Evolutionary conservation across 805 yeast species (phyloP).

Genomic region (Candida montana): DNA sequence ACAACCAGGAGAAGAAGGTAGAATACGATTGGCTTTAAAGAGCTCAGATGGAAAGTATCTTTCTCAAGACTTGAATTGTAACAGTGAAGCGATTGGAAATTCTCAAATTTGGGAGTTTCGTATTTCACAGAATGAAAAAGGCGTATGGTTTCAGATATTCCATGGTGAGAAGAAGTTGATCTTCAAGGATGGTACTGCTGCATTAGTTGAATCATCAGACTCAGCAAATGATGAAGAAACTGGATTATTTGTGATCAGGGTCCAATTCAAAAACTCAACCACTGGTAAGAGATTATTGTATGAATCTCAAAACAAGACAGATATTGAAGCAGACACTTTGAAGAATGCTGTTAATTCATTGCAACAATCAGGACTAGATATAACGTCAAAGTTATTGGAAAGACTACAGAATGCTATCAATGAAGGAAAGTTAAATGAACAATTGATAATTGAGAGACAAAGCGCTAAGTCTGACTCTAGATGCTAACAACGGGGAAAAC

Average conservation of each 20-base stretch:
- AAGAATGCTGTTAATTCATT: slow-evolving; percentile 21
- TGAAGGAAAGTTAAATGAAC: slow-evolving; percentile 33
- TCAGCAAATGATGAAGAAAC: background rate
- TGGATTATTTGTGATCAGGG: slow-evolving; percentile 13
- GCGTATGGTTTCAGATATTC: slow-evolving; percentile 8
- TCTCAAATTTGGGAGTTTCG: slow-evolving; percentile 24
- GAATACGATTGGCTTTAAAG: slow-evolving; percentile 24
- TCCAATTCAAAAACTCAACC: slow-evolving; percentile 15
- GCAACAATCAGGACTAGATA: slow-evolving; percentile 16
- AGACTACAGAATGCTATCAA: slow-evolving; percentile 15
- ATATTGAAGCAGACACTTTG: slow-evolving; percentile 10
- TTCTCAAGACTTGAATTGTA: slow-evolving; percentile 20
- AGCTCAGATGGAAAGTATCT: slow-evolving; percentile 25
- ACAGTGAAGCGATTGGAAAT: slow-evolving; percentile 30
- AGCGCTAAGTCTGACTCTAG: slow-evolving; percentile 26
- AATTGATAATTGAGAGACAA: slow-evolving; percentile 28
- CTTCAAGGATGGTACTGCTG: background rate
- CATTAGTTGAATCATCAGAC: background rate
- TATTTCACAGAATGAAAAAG: slow-evolving; percentile 5
- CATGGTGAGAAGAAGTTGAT: slow-evolving; percentile 12
- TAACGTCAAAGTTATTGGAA: slow-evolving; percentile 13
- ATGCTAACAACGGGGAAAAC: slow-evolving; percentile 7
- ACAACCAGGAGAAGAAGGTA: slow-evolving; percentile 6
- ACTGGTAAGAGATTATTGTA: slow-evolving; percentile 13
- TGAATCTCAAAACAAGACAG: slow-evolving; percentile 6